Evolutionary conservation across 2,329 filamentous ascomycete genomes (phyloP), one percentile per base, ranked within the genome.

Genomic region (Dactylellina cionopaga): DNA sequence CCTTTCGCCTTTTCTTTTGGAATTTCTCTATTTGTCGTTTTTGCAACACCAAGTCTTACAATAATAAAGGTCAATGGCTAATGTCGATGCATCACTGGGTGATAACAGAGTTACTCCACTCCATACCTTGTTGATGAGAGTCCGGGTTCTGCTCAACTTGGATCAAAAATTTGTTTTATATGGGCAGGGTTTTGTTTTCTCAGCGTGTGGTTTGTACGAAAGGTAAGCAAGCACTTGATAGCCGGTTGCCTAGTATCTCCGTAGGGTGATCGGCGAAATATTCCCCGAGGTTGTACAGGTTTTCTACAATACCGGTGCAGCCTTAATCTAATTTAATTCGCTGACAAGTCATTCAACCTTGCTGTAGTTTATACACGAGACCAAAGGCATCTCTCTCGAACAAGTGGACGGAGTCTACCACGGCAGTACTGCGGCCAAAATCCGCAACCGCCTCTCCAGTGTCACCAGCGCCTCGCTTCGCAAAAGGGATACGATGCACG

Each of bases 151-250:
- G 89, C 89, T 22, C 86, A 90, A 75, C 84, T 95, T 51, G 87
- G 88, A 2, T 83, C 89, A 29, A 90, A 89, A 76, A 87, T 93
- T 39, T 93, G 92, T 83, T 93, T 92, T 80, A 85, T 92, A 39
- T 94, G 91, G 91, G 90, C 90, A 6, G 85, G 88, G 1, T 92
- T 91, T 76, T 93, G 90, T 80, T 84, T 90, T 54, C 77, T 90
- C 22, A 88, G 87, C 52, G 85, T 90, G 63, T 81, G 90, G 58
- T 92, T 92, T 78, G 90, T 92, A 39, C 92, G 85, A 76, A 29
- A 75, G 74, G 69, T 74, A 60, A 62, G 58, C 22, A 49, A 25
- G 37, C 33, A 29, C n/a, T 44, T 15, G 19, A 24, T 13, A 41
- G 13, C 22, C 19, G 25, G 3, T 39, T n/a, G 17, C n/a, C n/a